phyloP scores from a whole-genome alignment of 768 basidiomycete species.

The Kwoniella heveanensis region DNA sequence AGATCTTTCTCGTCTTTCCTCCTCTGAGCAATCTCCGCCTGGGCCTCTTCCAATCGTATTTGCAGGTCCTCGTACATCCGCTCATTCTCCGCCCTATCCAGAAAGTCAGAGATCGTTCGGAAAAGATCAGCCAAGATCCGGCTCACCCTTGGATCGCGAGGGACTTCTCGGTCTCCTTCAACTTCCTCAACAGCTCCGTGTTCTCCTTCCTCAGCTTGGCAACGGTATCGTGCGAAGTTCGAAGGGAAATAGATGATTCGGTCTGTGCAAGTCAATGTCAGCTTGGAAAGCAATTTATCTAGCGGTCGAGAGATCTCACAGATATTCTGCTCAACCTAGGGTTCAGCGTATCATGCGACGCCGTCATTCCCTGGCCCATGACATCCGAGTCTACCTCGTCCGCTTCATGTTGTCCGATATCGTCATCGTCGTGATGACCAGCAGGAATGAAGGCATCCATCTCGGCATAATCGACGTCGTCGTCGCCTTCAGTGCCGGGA shows the following conservation, averaged over 20 bases:
- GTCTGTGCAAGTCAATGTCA: slow-evolving; percentile 28
- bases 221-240: slow-evolving; percentile 67
- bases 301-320: too few species aligned
- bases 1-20: slow-evolving; percentile 93
- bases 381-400: slow-evolving; percentile 38
- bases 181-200: slow-evolving; percentile 71
- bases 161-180: slow-evolving; percentile 73
- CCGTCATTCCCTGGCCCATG: slow-evolving; percentile 25
- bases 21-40: slow-evolving; percentile 72
- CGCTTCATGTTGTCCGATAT: slow-evolving; percentile 8
- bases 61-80: slow-evolving; percentile 80
- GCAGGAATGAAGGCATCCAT: slow-evolving; percentile 5
- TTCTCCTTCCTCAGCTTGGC: slow-evolving; percentile 75
- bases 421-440: slow-evolving; percentile 9
- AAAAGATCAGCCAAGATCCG: neutral
- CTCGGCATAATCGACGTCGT: slow-evolving; percentile 26
- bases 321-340: slow-evolving; percentile 41
- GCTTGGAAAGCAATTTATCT: neutral
- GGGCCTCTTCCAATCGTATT: slow-evolving; percentile 71
- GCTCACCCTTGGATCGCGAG: slow-evolving; percentile 59
- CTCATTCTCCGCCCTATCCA: slow-evolving; percentile 67
- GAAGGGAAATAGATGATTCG: slow-evolving; percentile 69
- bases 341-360: slow-evolving; percentile 18
- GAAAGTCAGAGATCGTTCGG: too few species aligned
- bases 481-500: slow-evolving; percentile 28